Evolutionary conservation across 2,329 filamentous ascomycete species (phyloP), one percentile per base, ranked within the genome.

Genomic region (Delphinella strobiligena): DNA sequence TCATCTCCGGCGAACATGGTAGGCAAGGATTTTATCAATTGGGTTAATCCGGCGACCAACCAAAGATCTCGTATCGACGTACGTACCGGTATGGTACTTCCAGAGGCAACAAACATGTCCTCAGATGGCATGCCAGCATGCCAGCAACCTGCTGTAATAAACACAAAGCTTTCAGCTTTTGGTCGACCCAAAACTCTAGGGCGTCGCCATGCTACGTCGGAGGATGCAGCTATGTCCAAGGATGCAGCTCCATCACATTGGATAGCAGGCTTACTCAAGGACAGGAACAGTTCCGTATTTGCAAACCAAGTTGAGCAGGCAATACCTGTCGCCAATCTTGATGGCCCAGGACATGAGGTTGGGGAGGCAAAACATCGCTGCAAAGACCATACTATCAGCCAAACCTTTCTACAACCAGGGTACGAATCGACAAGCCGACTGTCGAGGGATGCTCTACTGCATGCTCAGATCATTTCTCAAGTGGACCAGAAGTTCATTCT

Each of bases 401-500:
- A n/a, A 45, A 46, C 3, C 37, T 51, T 11, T 45, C 45, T 10
- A 47, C 51, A 1, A 15, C 29, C 39, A 11, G 44, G 40, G 14
- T 17, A 17, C 4, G 39, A 19, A n/a, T 34, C 36, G 14, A 48
- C 45, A 0, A 58, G 50, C 12, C 59, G 53, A 41, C 46, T 95
- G 1, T 82, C 78, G 1, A 83, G 78, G 47, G 52, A 63, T 4
- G 70, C 69, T 0, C 62, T 95, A 7, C 54, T 58, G 2, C 54
- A 61, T 5, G 82, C 83, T 0, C 61, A 72, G 36, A 66, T 94
- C 0, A 71, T 98, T 31, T 71, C 78, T 0, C 91, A 98, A 53
- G 80, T 98, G 1, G 89, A 96, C 55, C 69, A 66, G 11, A 98
- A 98, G 56, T 98, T 93, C 54, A 81, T 98, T 12, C 62, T 98